A percentile compares a stretch with the other conserved stretches of the same genome.
phyloP scores from a whole-genome alignment of 192 early-diverging fungal genomes.

The Coemansia biformis region DNA sequence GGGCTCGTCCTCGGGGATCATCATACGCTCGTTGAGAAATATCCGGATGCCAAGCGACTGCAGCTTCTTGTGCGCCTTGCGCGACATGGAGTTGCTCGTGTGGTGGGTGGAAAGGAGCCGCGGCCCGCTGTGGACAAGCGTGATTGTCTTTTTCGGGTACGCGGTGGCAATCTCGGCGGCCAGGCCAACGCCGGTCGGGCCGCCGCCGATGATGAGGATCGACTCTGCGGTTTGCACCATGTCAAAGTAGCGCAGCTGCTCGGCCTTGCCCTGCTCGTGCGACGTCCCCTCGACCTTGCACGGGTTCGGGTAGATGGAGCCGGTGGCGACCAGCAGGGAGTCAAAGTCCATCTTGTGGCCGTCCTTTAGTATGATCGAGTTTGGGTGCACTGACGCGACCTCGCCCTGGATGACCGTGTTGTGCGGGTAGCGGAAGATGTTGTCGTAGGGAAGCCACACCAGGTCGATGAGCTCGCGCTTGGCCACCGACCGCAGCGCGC shows the following conservation, averaged over 20 bases:
- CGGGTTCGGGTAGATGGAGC: constrained; percentile 47
- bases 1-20: constrained; percentile 60
- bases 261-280: constrained; percentile 30
- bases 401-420: constrained; percentile 48
- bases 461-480: constrained; percentile 42
- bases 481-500: constrained; percentile 42
- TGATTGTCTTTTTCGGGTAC: constrained; percentile 35
- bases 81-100: constrained; percentile 47
- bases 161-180: constrained; percentile 61
- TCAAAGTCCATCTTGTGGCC: constrained; percentile 49
- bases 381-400: constrained; percentile 38
- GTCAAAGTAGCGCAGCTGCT: constrained; percentile 35
- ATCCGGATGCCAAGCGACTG: constrained; percentile 50
- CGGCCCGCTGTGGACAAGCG: constrained; percentile 31
- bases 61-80: constrained; percentile 52
- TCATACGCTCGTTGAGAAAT: constrained; percentile 55
- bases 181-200: constrained; percentile 72
- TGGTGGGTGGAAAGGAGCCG: constrained; percentile 39
- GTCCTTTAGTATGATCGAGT: constrained; percentile 44
- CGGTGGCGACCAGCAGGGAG: constrained; percentile 45
- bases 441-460: constrained; percentile 48
- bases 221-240: constrained; percentile 56
- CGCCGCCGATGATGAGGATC: constrained; percentile 67
- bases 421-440: constrained; percentile 38
- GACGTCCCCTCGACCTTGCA: constrained; percentile 45